phyloP scores from a whole-genome alignment of 179 eudicot genomes.

The Dionaea muscipula region DNA sequence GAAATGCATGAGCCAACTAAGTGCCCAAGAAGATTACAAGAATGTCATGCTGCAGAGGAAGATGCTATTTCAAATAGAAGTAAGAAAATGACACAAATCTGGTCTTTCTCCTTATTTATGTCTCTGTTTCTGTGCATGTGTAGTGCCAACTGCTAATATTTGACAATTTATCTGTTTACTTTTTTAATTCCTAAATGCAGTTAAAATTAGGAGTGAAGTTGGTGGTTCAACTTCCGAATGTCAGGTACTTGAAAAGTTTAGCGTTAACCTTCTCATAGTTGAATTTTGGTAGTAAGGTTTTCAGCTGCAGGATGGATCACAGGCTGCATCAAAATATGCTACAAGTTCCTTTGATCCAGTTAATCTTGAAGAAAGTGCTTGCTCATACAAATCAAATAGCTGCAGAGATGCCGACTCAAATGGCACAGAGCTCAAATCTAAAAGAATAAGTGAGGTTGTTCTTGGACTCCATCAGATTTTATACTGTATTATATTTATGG shows the following conservation, averaged over 20 bases:
- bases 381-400: slow-evolving; percentile 46
- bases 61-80: slow-evolving; percentile 63
- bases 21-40: slow-evolving; percentile 22
- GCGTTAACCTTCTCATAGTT: background rate
- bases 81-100: slow-evolving; percentile 19
- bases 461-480: slow-evolving; percentile 2
- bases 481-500: background rate
- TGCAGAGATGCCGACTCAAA: slow-evolving; percentile 23
- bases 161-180: background rate
- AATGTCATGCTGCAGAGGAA: slow-evolving; percentile 24
- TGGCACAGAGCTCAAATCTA: slow-evolving; percentile 19
- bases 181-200: slow-evolving; percentile 35
- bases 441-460: slow-evolving; percentile 25
- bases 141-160: no score
- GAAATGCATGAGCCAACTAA: slow-evolving; percentile 29
- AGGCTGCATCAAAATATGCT: slow-evolving; percentile 28
- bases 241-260: slow-evolving; percentile 29
- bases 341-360: slow-evolving; percentile 30
- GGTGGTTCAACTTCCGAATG: slow-evolving; percentile 21
- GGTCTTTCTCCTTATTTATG: background rate
- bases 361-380: slow-evolving; percentile 49
- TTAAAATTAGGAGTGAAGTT: slow-evolving; percentile 22
- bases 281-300: background rate
- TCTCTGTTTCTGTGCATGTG: background rate
- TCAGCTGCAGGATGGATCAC: slow-evolving; percentile 35